Evolutionary conservation across 352 stramenopile species (phyloP), one percentile per base, ranked within the genome.

Genomic region (Globisporangium spinosum): DNA sequence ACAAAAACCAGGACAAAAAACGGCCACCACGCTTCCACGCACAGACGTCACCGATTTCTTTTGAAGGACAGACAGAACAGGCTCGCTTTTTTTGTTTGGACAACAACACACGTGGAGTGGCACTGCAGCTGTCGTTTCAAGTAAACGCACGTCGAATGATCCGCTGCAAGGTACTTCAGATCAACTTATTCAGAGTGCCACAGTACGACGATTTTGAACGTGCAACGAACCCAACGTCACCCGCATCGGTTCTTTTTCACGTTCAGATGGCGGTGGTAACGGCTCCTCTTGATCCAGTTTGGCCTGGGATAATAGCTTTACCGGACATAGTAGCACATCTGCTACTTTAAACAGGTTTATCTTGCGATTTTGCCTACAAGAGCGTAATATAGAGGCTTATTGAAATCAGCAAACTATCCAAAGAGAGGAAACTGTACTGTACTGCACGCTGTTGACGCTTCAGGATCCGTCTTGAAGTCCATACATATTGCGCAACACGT

Each of bases 21-120:
- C 29, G 29, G 29, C 29, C 29, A 32, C 29, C 4, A 0, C 29
- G 29, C 12, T 64, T 74, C 69, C 71, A 91, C 83, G 75, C 81
- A 77, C 70, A 74, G 70, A 72, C 75, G 82, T 91, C 83, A 89
- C 69, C 27, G 57, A 47, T 53, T 12, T 22, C 57, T 35, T 83
- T 85, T 86, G 77, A 64, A 58, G 64, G 47, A 59, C 51, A 53
- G 40, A 17, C 40, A 49, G 27, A 56, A 13, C 13, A 20, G 35
- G 25, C 17, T 29, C 22, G 57, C 38, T 23, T 23, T 35, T 76
- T 76, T 67, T 71, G 69, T 67, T 47, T 76, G 43, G 69, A 56
- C 34, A 40, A 32, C 29, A 32, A 32, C 32, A 35, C 34, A 29
- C 4, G 17, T 35, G 15, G 43, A 2, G 13, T 12, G 1, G 0